Conservation (phyloP, 176 grass and related monocot species). For the Musa acuminata region DNA sequence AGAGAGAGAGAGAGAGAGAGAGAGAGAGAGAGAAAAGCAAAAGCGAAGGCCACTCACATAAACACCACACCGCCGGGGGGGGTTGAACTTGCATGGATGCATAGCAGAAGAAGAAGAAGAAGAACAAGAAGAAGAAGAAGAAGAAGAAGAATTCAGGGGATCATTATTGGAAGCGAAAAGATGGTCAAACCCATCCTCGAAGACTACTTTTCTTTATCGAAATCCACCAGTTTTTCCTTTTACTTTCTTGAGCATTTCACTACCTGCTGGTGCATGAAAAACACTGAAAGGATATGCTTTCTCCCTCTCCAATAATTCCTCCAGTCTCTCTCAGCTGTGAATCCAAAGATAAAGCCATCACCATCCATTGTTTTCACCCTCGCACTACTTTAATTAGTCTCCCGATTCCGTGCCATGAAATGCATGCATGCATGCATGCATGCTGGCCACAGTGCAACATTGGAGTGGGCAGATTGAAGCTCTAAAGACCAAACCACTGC, state of each 20-base stretch:
- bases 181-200: slow-evolving; percentile 58
- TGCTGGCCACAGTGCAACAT: too few species aligned
- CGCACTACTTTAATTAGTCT: too few species aligned
- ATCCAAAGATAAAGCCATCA: background rate
- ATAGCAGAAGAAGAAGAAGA: background rate
- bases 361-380: too few species aligned
- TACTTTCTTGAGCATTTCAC: slow-evolving; percentile 1
- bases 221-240: slow-evolving; percentile 24
- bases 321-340: slow-evolving; percentile 13
- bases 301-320: slow-evolving; percentile 38
- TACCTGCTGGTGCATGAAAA: slow-evolving; percentile 22
- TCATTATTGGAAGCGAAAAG: slow-evolving; percentile 2
- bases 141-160: background rate
- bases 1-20: too few species aligned
- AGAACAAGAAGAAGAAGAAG: too few species aligned
- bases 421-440: too few species aligned
- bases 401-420: too few species aligned
- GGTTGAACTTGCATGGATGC: slow-evolving; percentile 14
- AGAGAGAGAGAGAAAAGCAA: slow-evolving; percentile 24
- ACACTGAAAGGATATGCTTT: slow-evolving; percentile 40
- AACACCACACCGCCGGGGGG: background rate
- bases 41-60: slow-evolving; percentile 14
- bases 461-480: too few species aligned
- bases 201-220: slow-evolving; percentile 76
- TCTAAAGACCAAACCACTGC: too few species aligned